Percentiles rank a stretch among this genome's conserved stretches.
These are phyloP conservation scores for Hymenoscyphus scutula DNA, from an alignment of 2,329 filamentous ascomycete species.

Conservation along the genomic window DNA sequence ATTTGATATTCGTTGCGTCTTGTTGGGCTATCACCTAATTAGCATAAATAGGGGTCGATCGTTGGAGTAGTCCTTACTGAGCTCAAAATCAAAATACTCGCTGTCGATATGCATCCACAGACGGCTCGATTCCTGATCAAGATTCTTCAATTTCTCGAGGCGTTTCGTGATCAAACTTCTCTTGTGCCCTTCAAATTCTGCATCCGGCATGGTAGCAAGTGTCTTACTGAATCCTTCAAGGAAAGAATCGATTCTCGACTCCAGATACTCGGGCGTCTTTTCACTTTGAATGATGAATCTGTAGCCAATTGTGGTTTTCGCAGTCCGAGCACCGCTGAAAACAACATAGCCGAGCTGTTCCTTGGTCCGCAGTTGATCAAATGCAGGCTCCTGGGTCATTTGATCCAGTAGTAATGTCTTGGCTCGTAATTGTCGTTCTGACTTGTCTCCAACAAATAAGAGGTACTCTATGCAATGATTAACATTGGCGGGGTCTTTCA, in stretches of 20 bases:
- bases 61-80: slow-evolving; percentile 55
- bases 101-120: slow-evolving; percentile 83
- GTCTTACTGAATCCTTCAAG: slow-evolving; percentile 63
- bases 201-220: slow-evolving; percentile 72
- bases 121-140: slow-evolving; percentile 77
- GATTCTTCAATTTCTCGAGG: slow-evolving; percentile 88
- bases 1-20: slow-evolving; percentile 73
- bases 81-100: slow-evolving; percentile 87
- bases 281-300: slow-evolving; percentile 93
- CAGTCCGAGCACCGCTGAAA: slow-evolving; percentile 72
- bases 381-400: slow-evolving; percentile 88
- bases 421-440: slow-evolving; percentile 68
- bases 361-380: slow-evolving; percentile 92
- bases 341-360: slow-evolving; percentile 98
- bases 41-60: slow-evolving; percentile 6
- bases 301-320: slow-evolving; percentile 78
- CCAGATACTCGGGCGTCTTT: slow-evolving; percentile 76
- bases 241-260: slow-evolving; percentile 85
- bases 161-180: slow-evolving; percentile 82
- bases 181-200: slow-evolving; percentile 89
- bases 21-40: slow-evolving; percentile 38
- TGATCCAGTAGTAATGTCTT: slow-evolving; percentile 81
- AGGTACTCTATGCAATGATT: slow-evolving; percentile 83
- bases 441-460: slow-evolving; percentile 66
- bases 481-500: slow-evolving; percentile 86